Percentiles rank a stretch among this genome's conserved stretches.
phyloP scores from a whole-genome alignment of 1,284 basidiomycete genomes.

The Clitocybe nebularis region DNA sequence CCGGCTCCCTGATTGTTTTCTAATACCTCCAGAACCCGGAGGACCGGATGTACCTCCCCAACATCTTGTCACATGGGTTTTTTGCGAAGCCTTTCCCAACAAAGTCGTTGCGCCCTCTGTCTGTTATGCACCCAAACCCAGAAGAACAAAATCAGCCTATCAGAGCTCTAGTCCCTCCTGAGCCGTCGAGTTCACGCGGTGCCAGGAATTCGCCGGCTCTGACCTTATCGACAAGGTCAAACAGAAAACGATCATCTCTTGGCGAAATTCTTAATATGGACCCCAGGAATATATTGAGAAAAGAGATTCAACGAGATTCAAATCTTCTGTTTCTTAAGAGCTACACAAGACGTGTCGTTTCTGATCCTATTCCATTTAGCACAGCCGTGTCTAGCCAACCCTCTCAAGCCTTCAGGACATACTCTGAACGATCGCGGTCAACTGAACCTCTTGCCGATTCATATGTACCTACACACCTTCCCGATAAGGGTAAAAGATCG shows the following conservation, averaged over 20 bases:
- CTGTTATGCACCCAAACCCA: no score
- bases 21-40: conserved; percentile 21
- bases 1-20: background rate
- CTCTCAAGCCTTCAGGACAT: no score
- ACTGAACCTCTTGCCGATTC: no score
- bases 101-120: conserved; percentile 15
- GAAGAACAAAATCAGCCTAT: background rate
- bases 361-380: conserved; percentile 18
- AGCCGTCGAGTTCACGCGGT: conserved; percentile 3
- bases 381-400: no score
- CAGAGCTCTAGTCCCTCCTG: background rate
- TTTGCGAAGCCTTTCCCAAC: conserved; percentile 21
- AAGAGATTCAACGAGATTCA: conserved; percentile 8
- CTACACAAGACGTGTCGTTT: conserved; percentile 20
- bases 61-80: conserved; percentile 27
- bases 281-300: conserved; percentile 13
- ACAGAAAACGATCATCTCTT: conserved; percentile 10
- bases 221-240: conserved; percentile 8
- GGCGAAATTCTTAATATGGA: conserved; percentile 19
- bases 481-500: no score
- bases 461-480: no score
- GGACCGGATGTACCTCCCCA: conserved; percentile 22
- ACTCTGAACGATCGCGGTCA: no score
- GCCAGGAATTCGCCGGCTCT: conserved; percentile 19
- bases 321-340: background rate